A percentile compares a stretch with the other conserved stretches of the same genome.
Conservation (phyloP, 768 basidiomycete species). For the Kwoniella botswanensis region DNA sequence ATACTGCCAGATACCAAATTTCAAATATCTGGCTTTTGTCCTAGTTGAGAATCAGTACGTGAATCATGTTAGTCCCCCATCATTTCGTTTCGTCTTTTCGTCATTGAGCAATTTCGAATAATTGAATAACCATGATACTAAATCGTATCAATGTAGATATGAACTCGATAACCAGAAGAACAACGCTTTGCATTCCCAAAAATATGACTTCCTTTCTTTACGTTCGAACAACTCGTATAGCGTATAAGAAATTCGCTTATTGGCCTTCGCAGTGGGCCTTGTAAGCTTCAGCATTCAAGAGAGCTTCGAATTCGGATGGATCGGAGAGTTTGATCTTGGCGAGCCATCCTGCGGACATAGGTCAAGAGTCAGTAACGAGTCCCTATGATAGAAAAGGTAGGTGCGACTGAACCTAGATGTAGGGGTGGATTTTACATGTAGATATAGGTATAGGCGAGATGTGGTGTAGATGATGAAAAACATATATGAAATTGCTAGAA, state of each 20-base stretch:
- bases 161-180: no score
- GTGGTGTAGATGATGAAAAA: not conserved
- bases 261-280: conserved; percentile 64
- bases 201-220: not conserved
- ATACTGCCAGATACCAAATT: no score
- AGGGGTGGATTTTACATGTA: no score
- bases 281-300: conserved; percentile 81
- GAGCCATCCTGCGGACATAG: conserved; percentile 76
- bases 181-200: not conserved
- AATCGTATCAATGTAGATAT: no score
- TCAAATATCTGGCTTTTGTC: no score
- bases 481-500: not conserved
- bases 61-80: no score
- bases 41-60: no score
- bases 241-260: conserved; percentile 7
- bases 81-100: no score
- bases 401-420: no score
- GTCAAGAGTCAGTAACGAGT: not conserved
- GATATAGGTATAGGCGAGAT: not conserved
- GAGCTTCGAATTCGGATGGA: conserved; percentile 74
- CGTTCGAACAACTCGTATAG: not conserved
- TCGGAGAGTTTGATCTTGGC: conserved; percentile 86
- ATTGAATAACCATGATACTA: no score
- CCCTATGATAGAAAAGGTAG: not conserved
- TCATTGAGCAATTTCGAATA: no score